Evolutionary conservation across 257 asterid species (phyloP), one percentile per base, ranked within the genome.

Genomic region (Jaltomata sinuosa): DNA sequence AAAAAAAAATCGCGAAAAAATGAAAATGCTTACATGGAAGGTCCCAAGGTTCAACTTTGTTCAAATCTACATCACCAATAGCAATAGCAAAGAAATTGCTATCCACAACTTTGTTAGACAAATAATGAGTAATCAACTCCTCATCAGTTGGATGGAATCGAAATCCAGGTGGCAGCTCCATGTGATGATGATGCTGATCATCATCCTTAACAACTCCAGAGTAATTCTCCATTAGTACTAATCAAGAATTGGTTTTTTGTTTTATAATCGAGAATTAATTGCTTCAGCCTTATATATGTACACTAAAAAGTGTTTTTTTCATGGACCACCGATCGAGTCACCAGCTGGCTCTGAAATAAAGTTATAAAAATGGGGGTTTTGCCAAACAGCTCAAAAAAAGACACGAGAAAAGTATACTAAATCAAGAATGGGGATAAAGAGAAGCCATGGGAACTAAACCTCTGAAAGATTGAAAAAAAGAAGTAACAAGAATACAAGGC

Each of bases 91-190:
- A 76, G 88, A 94, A 94, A 36, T 47, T 77, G 55, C 34, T 53
- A 64, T 94, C 93, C n/a, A 85, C 78, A 69, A 79, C 92, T 79
- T 94, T 94, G 67, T 90, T 87, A 8, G 89, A 88, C 15, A 94
- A 84, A 81, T 94, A 94, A 86, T 93, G 93, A 83, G 96, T 93
- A 69, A 94, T 93, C 78, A 94, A 83, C 78, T 94, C 98, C 84
- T 93, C 98, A 36, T 94, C 98, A 3, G 95, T 91, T 0, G 97
- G 98, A 71, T 94, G 97, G 6, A 94, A 93, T 81, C 98, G 92
- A 69, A 94, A 94, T 19, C 97, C 98, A 7, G 98, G 94, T 3
- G 97, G 97, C 79, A 94, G 52, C 42, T 92, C 93, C 68, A 94
- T 83, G 54, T 65, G 80, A 40, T 81, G 50, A 6, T 76, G 57